A percentile compares a stretch with the other conserved stretches of the same genome.
Evolutionary conservation across 495 filamentous ascomycete genomes (phyloP).

Genomic region (Penicillium ochrochloron): DNA sequence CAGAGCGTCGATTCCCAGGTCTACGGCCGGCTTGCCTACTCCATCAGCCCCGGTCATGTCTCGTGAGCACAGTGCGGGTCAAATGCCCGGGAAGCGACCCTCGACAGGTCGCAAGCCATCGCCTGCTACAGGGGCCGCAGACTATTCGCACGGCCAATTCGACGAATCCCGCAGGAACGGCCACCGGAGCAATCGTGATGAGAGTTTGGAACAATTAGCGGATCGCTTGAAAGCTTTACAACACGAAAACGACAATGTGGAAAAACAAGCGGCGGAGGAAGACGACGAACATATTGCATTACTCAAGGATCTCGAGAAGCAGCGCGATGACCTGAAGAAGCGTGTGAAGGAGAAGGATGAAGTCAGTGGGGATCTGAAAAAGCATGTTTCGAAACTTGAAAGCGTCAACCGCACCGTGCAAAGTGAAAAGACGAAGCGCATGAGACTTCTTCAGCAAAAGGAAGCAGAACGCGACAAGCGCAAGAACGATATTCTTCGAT

Average conservation of each 20-base stretch:
- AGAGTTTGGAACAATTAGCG: conserved; percentile 63
- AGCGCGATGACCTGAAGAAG: conserved; percentile 74
- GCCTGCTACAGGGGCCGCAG: conserved; percentile 67
- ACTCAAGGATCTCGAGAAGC: conserved; percentile 61
- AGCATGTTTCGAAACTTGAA: conserved; percentile 77
- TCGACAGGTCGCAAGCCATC: conserved; percentile 76
- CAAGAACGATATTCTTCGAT: conserved; percentile 61
- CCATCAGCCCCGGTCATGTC: conserved; percentile 59
- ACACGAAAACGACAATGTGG: conserved; percentile 74
- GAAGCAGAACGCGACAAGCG: conserved; percentile 64
- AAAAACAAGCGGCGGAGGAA: conserved; percentile 62
- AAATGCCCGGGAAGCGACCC: conserved; percentile 63
- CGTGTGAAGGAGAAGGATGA: conserved; percentile 51
- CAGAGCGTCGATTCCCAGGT: conserved; percentile 49
- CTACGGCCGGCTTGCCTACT: conserved; percentile 57
- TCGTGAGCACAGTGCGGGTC: conserved; percentile 65
- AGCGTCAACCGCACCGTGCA: conserved; percentile 83
- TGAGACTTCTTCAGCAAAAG: conserved; percentile 67
- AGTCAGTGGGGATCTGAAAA: conserved; percentile 30
- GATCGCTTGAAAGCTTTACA: conserved; percentile 72
- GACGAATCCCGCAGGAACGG: conserved; percentile 44
- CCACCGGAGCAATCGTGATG: conserved; percentile 38
- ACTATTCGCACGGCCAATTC: conserved; percentile 39
- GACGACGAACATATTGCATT: conserved; percentile 75
- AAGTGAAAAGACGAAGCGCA: conserved; percentile 76